Conservation (phyloP, 441 rosid species). For the Bocquillonia castaneifolia region DNA sequence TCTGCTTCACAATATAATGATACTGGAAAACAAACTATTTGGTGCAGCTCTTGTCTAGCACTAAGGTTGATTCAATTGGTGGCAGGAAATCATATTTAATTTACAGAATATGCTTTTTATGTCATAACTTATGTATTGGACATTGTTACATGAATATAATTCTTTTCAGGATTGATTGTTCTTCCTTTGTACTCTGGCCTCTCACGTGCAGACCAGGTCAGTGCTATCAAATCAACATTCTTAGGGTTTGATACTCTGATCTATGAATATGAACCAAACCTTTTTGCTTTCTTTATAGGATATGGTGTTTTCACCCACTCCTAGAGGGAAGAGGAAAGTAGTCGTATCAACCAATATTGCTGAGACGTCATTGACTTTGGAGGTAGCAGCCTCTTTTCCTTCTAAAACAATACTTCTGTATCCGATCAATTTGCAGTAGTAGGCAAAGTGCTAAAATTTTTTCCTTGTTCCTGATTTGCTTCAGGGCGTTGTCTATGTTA, state of each 20-base stretch:
- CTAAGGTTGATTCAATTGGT: background rate
- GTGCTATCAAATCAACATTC: constrained; percentile 9
- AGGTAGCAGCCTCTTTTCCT: constrained; percentile 45
- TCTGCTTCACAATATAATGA: background rate
- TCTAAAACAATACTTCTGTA: constrained; percentile 5
- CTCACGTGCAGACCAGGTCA: constrained; percentile 79
- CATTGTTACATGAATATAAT: constrained; percentile 16
- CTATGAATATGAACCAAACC: constrained; percentile 1
- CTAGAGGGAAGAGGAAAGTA: constrained; percentile 89
- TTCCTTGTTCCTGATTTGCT: constrained; percentile 22
- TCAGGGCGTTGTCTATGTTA: constrained; percentile 92
- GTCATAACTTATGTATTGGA: background rate
- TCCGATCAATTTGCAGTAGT: constrained; percentile 14
- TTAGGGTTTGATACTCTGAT: background rate
- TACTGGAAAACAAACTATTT: background rate
- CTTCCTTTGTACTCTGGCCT: constrained; percentile 90
- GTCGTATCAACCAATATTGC: constrained; percentile 90
- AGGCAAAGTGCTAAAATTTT: constrained; percentile 12
- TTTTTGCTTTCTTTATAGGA: constrained; percentile 43
- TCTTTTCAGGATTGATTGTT: constrained; percentile 68
- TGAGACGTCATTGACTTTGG: constrained; percentile 90
- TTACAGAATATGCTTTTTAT: background rate
- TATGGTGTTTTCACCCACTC: constrained; percentile 77
- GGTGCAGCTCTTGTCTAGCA: background rate
- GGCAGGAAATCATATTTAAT: background rate